Evolutionary conservation across 768 basidiomycete species (phyloP).

Genomic region (Pisolithus microcarpus): DNA sequence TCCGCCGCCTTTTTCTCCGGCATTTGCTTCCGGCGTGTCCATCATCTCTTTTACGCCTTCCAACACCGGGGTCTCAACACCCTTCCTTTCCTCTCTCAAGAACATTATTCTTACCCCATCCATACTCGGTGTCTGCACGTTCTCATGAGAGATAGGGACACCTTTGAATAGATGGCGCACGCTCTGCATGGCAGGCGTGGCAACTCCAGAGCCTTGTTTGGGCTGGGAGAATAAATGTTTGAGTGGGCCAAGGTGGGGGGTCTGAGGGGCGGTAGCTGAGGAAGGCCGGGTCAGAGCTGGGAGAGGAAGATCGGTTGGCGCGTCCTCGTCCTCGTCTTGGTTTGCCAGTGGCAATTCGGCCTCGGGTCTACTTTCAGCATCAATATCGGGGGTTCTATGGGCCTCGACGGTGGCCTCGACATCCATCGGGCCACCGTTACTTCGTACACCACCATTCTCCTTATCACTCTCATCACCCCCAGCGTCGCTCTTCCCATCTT

Average conservation of each 20-base stretch:
- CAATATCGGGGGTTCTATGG: not conserved
- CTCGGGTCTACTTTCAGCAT: no score
- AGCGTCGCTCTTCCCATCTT: not conserved
- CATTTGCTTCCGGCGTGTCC: not conserved
- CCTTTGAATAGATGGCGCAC: constrained; percentile 28
- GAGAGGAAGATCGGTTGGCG: constrained; percentile 2
- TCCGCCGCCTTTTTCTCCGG: no score
- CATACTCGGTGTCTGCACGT: constrained; percentile 27
- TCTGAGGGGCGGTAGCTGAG: constrained; percentile 8
- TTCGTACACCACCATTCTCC: constrained; percentile 8
- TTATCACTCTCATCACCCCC: constrained; percentile 6
- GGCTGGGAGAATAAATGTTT: constrained; percentile 25
- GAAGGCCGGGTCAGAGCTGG: not conserved
- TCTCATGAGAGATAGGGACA: not conserved
- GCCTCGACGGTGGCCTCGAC: not conserved
- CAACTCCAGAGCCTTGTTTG: constrained; percentile 9
- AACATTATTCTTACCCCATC: constrained; percentile 30
- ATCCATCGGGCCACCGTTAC: not conserved
- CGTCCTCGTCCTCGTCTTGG: constrained; percentile 14
- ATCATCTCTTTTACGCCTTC: constrained; percentile 28
- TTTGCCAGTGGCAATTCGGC: constrained; percentile 4
- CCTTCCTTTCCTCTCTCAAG: constrained; percentile 7
- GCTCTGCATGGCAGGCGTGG: constrained; percentile 21
- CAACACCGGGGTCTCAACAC: constrained; percentile 16
- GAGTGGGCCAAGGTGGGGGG: constrained; percentile 24